A percentile compares a stretch with the other conserved stretches of the same genome.
These are phyloP conservation scores for Phytophthora constricta DNA, from an alignment of 352 stramenopile species.

Conservation along the genomic window DNA sequence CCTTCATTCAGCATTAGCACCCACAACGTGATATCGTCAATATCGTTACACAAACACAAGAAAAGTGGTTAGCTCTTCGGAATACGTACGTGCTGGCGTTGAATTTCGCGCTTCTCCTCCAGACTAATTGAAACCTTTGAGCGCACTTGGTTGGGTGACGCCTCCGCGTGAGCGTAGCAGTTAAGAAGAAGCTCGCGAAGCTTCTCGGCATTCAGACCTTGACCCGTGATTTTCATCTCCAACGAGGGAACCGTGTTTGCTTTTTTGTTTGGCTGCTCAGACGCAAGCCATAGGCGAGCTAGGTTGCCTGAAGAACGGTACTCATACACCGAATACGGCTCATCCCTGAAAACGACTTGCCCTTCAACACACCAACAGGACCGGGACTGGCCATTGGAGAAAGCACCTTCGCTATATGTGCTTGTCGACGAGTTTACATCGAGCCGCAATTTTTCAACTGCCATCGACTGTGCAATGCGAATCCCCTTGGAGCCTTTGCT, in stretches of 20 bases:
- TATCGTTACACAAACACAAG: background rate
- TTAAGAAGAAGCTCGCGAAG: conserved; percentile 62
- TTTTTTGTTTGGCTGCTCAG: conserved; percentile 14
- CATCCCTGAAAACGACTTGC: conserved; percentile 54
- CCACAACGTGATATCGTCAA: background rate
- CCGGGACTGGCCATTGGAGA: conserved; percentile 18
- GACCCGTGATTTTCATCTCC: conserved; percentile 59
- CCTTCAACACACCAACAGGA: conserved; percentile 73
- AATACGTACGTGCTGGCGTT: conserved; percentile 65
- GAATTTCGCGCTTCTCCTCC: conserved; percentile 74
- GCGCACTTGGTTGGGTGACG: conserved; percentile 41
- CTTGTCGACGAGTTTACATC: conserved; percentile 9
- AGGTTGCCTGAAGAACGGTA: conserved; percentile 68
- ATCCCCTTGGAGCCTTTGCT: conserved; percentile 50
- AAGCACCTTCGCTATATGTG: conserved; percentile 17
- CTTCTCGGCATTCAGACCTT: conserved; percentile 45
- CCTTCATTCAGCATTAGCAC: conserved; percentile 30
- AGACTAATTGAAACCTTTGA: conserved; percentile 51
- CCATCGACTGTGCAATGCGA: conserved; percentile 55
- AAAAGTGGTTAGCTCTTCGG: background rate
- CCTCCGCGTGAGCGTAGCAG: conserved; percentile 61
- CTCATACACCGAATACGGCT: conserved; percentile 49
- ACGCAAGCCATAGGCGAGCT: conserved; percentile 37
- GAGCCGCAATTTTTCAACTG: conserved; percentile 48
- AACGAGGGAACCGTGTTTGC: conserved; percentile 19